Conservation (phyloP, 2,329 filamentous ascomycete species). For the Zarea fungicola region DNA sequence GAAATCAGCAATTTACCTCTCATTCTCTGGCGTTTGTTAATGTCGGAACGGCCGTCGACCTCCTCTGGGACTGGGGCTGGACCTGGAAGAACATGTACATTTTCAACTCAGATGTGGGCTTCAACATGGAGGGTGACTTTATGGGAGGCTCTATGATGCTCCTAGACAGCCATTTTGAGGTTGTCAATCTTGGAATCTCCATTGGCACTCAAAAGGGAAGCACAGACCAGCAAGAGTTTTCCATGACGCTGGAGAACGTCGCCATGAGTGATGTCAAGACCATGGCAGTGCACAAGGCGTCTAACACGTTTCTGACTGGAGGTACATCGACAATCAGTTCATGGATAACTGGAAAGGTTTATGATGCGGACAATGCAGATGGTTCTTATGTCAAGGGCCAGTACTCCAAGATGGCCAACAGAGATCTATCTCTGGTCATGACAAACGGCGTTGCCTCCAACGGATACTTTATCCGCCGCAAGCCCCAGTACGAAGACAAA, state of each 20-base stretch:
- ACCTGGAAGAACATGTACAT: constrained; percentile 14
- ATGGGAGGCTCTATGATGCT: constrained; percentile 9
- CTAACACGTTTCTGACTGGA: not conserved
- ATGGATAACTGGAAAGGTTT: constrained; percentile 18
- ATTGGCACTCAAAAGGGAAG: not conserved
- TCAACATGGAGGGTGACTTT: constrained; percentile 7
- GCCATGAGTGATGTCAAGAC: not conserved
- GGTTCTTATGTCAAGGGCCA: constrained; percentile 11
- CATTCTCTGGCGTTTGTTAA: constrained; percentile 7
- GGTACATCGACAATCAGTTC: constrained; percentile 10
- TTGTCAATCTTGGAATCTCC: not conserved
- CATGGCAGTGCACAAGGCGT: not conserved
- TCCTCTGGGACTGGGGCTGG: constrained; percentile 17
- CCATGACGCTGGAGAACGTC: constrained; percentile 9
- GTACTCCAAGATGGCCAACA: constrained; percentile 12
- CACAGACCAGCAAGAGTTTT: constrained; percentile 1
- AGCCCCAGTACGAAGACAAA: constrained; percentile 45
- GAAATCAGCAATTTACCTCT: constrained; percentile 13
- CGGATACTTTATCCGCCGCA: constrained; percentile 44
- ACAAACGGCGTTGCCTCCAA: not conserved
- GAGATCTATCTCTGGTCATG: constrained; percentile 2
- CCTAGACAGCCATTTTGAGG: constrained; percentile 5
- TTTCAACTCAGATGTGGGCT: constrained; percentile 4
- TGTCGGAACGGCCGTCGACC: constrained; percentile 8
- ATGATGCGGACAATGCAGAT: constrained; percentile 7